Percentiles rank a stretch among this genome's conserved stretches.
These are phyloP conservation scores for Hypoxylon subgilvum DNA, from an alignment of 495 filamentous ascomycete species.

Conservation along the genomic window DNA sequence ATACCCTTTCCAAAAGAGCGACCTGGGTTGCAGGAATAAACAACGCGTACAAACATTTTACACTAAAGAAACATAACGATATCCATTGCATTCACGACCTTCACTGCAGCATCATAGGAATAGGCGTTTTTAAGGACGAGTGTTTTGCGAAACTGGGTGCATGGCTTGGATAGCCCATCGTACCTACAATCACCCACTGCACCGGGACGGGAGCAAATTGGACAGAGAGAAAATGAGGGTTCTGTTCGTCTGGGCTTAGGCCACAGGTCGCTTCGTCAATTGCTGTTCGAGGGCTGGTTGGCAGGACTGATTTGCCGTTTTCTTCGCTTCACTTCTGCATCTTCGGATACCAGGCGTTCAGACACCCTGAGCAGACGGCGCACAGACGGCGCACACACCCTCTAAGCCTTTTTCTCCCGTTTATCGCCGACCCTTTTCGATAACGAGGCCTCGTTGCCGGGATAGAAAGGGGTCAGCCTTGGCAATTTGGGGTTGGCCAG, in stretches of 20 bases:
- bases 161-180: constrained; percentile 14
- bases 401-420: not conserved
- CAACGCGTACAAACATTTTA: too few relatives aligned
- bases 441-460: too few relatives aligned
- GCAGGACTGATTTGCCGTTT: constrained; percentile 15
- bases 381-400: too few relatives aligned
- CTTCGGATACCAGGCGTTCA: constrained; percentile 5
- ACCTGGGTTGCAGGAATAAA: constrained; percentile 4
- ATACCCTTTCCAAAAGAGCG: not conserved
- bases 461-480: too few relatives aligned
- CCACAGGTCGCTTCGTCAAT: not conserved
- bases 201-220: constrained; percentile 3
- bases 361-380: constrained; percentile 3
- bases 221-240: not conserved
- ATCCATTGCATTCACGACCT: constrained; percentile 36
- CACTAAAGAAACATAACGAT: constrained; percentile 25
- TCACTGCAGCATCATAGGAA: constrained; percentile 21
- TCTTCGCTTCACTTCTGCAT: constrained; percentile 11
- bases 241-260: not conserved
- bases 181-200: not conserved
- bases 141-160: constrained; percentile 24
- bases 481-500: too few relatives aligned
- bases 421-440: not conserved
- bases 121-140: constrained; percentile 29
- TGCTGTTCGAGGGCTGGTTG: constrained; percentile 2